Conservation (phyloP, 768 basidiomycete species). For the Amanita molliuscula region DNA sequence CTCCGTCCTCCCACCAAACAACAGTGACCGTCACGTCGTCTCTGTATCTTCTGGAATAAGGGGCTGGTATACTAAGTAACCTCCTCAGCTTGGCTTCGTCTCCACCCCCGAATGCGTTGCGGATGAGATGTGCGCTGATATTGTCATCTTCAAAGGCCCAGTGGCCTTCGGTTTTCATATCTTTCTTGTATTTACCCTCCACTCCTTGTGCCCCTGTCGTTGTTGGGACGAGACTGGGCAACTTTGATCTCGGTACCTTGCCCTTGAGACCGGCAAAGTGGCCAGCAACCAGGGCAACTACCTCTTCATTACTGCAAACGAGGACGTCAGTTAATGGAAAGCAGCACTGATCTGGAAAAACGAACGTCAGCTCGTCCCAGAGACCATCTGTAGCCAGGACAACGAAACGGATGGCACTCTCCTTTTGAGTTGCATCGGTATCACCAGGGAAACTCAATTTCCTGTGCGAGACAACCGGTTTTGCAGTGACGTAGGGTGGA, state of each 20-base stretch:
- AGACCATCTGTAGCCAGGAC: constrained; percentile 86
- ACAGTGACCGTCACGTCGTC: constrained; percentile 85
- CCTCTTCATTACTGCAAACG: constrained; percentile 61
- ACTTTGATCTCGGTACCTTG: constrained; percentile 43
- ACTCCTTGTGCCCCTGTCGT: constrained; percentile 42
- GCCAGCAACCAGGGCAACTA: constrained; percentile 79
- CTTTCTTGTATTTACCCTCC: constrained; percentile 49
- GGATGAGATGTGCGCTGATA: constrained; percentile 71
- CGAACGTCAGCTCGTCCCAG: constrained; percentile 56
- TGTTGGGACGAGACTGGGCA: constrained; percentile 48
- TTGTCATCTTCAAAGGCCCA: constrained; percentile 82
- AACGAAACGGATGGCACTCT: constrained; percentile 54
- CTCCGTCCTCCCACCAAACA: constrained; percentile 72
- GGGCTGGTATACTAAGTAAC: constrained; percentile 75
- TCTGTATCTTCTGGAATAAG: constrained; percentile 63
- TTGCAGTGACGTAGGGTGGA: constrained; percentile 86
- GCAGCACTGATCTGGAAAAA: not conserved
- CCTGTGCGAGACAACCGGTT: constrained; percentile 73
- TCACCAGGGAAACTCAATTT: constrained; percentile 46
- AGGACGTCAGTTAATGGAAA: not conserved
- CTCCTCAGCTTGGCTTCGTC: constrained; percentile 47
- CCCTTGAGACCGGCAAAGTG: constrained; percentile 68
- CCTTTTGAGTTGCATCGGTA: constrained; percentile 13
- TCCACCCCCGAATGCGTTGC: constrained; percentile 89
- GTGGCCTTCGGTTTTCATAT: constrained; percentile 28